Conservation (phyloP, 345 rosid genomes). For the Raphanus raphanistrum region DNA sequence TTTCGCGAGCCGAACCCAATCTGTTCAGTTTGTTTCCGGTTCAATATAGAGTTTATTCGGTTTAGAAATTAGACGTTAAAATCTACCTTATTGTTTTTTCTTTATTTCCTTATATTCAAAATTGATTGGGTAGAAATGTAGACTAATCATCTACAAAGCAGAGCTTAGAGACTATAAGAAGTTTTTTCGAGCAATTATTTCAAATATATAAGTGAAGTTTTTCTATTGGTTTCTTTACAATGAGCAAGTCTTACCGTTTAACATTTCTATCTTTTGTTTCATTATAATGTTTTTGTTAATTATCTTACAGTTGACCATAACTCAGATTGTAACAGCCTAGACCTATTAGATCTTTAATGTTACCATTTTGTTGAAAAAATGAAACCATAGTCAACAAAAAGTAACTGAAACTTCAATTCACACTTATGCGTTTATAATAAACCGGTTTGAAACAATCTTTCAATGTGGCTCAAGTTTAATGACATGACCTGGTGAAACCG, state of each 20-base stretch:
- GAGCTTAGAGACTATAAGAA: not conserved
- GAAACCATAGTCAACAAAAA: not conserved
- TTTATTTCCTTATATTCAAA: not conserved
- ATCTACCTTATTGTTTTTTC: not conserved
- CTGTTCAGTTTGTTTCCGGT: not conserved
- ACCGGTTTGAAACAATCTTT: constrained; percentile 2
- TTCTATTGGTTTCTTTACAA: not conserved
- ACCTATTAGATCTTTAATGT: too few species aligned
- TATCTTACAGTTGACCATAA: too few species aligned
- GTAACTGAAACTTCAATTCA: not conserved
- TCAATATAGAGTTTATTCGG: too few species aligned
- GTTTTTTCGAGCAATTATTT: not conserved
- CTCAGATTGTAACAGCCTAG: too few species aligned
- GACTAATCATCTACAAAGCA: not conserved
- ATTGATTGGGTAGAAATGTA: not conserved
- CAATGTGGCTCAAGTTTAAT: constrained; percentile 10
- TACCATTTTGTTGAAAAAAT: too few species aligned
- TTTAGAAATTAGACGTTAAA: too few species aligned
- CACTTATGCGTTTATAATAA: not conserved
- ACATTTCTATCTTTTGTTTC: not conserved
- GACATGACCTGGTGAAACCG: not conserved
- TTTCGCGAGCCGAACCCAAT: not conserved
- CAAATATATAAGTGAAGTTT: not conserved
- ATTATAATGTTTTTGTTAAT: not conserved
- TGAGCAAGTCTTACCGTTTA: not conserved